Conservation (phyloP, 345 rosid genomes). For the Durio zibethinus region DNA sequence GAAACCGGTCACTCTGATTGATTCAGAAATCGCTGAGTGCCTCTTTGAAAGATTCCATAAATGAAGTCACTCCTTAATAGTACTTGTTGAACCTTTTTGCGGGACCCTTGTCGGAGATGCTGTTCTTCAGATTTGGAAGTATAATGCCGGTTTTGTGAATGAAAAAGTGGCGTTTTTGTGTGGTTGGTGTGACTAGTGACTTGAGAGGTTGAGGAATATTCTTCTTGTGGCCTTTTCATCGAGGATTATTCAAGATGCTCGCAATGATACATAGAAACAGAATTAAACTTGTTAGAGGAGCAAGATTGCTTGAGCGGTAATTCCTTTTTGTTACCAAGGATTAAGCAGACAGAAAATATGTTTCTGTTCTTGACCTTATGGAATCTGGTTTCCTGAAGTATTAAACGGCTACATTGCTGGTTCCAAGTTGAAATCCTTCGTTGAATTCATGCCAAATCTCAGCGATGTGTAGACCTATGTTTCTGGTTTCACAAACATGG, state of each 20-base stretch:
- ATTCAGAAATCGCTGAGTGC: conserved; percentile 16
- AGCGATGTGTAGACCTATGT: neutral
- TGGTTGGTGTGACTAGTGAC: conserved; percentile 26
- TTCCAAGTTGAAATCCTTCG: neutral
- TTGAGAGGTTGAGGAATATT: conserved; percentile 23
- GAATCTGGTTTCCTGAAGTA: neutral
- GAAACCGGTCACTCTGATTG: neutral
- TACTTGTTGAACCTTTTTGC: conserved; percentile 18
- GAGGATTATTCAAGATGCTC: conserved; percentile 18
- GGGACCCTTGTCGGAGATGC: conserved; percentile 30
- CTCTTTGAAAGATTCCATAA: conserved; percentile 22
- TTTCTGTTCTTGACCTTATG: conserved; percentile 1
- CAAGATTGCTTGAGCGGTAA: conserved; percentile 2
- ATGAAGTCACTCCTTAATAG: conserved; percentile 12
- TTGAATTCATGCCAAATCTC: neutral
- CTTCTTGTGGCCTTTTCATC: conserved; percentile 22
- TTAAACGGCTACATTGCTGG: neutral
- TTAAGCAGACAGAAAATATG: neutral
- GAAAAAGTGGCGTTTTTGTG: conserved; percentile 20
- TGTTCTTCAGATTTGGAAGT: conserved; percentile 23
- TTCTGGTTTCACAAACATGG: neutral
- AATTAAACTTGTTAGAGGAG: conserved; percentile 5
- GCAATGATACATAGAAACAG: neutral
- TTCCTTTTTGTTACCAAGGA: neutral
- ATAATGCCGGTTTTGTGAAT: conserved; percentile 20